phyloP scores from a whole-genome alignment of 2,329 filamentous ascomycete species.

The Aspergillus sp. region DNA sequence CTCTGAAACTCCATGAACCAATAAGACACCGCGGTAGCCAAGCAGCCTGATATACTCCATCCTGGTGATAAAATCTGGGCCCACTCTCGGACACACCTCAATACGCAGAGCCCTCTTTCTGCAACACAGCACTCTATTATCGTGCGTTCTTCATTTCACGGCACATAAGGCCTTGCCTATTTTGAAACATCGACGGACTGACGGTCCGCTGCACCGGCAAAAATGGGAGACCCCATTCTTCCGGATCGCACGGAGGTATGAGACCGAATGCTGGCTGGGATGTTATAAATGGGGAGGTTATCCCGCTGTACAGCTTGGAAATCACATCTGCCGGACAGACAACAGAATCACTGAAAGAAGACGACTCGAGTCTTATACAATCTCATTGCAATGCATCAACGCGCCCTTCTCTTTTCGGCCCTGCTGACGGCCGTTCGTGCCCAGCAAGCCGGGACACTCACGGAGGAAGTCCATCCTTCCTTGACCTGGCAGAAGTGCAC shows the following conservation, averaged over 20 bases:
- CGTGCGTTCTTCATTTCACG: constrained; percentile 9
- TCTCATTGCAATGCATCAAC: constrained; percentile 31
- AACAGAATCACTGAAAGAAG: constrained; percentile 12
- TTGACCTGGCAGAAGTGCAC: constrained; percentile 59
- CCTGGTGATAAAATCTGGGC: constrained; percentile 2
- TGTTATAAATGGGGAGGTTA: constrained; percentile 25
- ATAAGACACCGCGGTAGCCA: not conserved
- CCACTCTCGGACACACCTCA: not conserved
- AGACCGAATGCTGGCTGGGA: not conserved
- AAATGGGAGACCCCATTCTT: constrained; percentile 9
- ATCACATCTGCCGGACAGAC: constrained; percentile 33
- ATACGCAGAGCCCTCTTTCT: constrained; percentile 1
- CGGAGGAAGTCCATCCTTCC: constrained; percentile 49
- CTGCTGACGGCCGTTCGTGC: constrained; percentile 28
- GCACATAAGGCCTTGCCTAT: constrained; percentile 5
- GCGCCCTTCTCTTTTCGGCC: constrained; percentile 33
- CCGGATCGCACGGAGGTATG: not conserved
- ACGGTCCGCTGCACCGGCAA: constrained; percentile 20
- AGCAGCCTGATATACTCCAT: not conserved
- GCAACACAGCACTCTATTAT: not conserved
- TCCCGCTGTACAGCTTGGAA: constrained; percentile 9
- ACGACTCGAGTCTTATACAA: not conserved
- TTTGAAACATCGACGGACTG: constrained; percentile 23
- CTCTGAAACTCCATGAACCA: constrained; percentile 7
- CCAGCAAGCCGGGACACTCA: constrained; percentile 37